phyloP scores from a whole-genome alignment of 495 filamentous ascomycete species.

The Daldinia concentrica region DNA sequence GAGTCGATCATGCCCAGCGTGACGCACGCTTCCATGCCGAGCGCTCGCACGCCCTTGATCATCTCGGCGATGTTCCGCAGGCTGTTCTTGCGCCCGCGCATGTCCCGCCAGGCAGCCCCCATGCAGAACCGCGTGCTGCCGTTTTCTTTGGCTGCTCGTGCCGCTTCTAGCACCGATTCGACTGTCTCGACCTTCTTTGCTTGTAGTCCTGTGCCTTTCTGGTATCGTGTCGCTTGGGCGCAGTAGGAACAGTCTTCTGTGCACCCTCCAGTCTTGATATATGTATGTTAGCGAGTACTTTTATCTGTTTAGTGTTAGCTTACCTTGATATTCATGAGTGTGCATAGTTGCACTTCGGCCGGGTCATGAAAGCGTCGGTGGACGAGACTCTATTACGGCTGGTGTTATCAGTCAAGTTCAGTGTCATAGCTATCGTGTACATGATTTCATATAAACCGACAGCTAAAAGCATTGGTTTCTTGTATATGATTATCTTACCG shows the following conservation, averaged over 20 bases:
- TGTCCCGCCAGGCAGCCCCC: conserved; percentile 91
- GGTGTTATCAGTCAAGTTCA: conserved; percentile 33
- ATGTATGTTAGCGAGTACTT: neutral
- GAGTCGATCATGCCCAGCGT: conserved; percentile 89
- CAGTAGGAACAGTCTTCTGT: conserved; percentile 90
- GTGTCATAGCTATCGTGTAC: neutral
- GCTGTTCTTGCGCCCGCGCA: conserved; percentile 83
- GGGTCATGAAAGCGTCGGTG: conserved; percentile 86
- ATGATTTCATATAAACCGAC: neutral
- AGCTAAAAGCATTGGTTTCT: neutral
- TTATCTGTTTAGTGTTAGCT: neutral
- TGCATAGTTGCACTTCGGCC: conserved; percentile 83
- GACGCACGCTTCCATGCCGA: conserved; percentile 89
- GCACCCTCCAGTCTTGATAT: conserved; percentile 74
- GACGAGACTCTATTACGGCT: conserved; percentile 64
- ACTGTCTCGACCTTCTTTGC: conserved; percentile 80
- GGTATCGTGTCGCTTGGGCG: conserved; percentile 82
- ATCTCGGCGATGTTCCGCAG: conserved; percentile 82
- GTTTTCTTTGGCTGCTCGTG: conserved; percentile 77
- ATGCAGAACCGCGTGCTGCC: conserved; percentile 90
- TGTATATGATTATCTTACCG: conserved; percentile 60
- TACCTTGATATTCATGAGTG: conserved; percentile 87
- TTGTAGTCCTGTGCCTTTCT: conserved; percentile 79
- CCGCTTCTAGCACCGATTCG: conserved; percentile 78
- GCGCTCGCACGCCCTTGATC: conserved; percentile 76